Conservation (phyloP, 129 eudicot genomes). For the Lactuca sativa region DNA sequence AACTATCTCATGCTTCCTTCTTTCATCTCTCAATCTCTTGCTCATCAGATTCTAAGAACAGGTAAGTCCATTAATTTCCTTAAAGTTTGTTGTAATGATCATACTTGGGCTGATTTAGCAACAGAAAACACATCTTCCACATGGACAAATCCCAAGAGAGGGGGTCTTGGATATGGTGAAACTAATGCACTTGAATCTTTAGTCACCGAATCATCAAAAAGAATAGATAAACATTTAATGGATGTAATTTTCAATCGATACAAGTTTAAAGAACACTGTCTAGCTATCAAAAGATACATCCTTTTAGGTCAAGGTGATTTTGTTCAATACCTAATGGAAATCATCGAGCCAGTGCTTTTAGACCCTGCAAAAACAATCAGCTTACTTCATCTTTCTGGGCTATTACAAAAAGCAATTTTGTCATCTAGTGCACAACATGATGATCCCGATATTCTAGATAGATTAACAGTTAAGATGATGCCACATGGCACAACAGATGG, state of each 20-base stretch:
- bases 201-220: slow-evolving; percentile 75
- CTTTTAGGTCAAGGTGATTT: slow-evolving; percentile 94
- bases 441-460: slow-evolving; percentile 63
- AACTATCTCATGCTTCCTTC: slow-evolving; percentile 80
- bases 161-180: slow-evolving; percentile 87
- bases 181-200: slow-evolving; percentile 82
- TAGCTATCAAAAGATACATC: slow-evolving; percentile 81
- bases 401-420: slow-evolving; percentile 70
- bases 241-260: slow-evolving; percentile 59
- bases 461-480: slow-evolving; percentile 90
- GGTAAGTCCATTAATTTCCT: slow-evolving; percentile 92
- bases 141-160: slow-evolving; percentile 55
- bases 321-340: slow-evolving; percentile 85
- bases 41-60: slow-evolving; percentile 70
- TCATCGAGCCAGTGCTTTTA: slow-evolving; percentile 67
- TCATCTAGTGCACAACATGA: slow-evolving; percentile 91
- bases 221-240: slow-evolving; percentile 77
- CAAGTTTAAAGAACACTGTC: slow-evolving; percentile 85
- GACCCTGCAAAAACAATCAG: slow-evolving; percentile 86
- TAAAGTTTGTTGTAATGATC: slow-evolving; percentile 84
- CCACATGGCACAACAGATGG: slow-evolving; percentile 68
- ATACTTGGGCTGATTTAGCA: slow-evolving; percentile 81
- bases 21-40: slow-evolving; percentile 79
- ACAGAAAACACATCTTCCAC: slow-evolving; percentile 56
- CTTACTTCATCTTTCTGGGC: slow-evolving; percentile 72